phyloP scores from a whole-genome alignment of 257 asterid genomes.

The Solanum phureja region DNA sequence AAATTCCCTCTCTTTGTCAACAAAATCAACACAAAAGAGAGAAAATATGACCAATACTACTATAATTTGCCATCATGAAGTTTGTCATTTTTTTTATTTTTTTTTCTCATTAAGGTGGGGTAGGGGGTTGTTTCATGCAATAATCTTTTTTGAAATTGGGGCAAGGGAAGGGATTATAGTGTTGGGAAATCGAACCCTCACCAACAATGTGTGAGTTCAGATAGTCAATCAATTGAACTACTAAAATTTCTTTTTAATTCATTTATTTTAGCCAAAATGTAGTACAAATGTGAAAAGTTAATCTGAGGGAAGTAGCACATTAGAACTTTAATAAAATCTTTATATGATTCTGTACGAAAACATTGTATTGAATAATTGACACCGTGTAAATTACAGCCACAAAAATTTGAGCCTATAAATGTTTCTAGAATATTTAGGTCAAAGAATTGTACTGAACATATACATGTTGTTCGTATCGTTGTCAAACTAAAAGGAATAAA shows the following conservation, averaged over 20 bases:
- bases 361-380: neutral
- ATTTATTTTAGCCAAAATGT: neutral
- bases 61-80: neutral
- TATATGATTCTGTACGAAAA: neutral
- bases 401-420: neutral
- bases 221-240: neutral
- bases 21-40: neutral
- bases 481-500: neutral
- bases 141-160: neutral
- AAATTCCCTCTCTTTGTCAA: neutral
- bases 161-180: neutral
- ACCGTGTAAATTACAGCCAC: neutral
- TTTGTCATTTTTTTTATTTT: neutral
- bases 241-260: neutral
- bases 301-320: neutral
- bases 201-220: too few species aligned
- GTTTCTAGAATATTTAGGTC: neutral
- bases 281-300: neutral
- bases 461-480: neutral
- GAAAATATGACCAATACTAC: neutral
- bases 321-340: neutral
- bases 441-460: neutral
- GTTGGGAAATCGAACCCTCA: neutral
- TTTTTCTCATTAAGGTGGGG: neutral
- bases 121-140: neutral